Evolutionary conservation across 2,329 filamentous ascomycete species (phyloP).

Genomic region (Hypoxylon sp.): DNA sequence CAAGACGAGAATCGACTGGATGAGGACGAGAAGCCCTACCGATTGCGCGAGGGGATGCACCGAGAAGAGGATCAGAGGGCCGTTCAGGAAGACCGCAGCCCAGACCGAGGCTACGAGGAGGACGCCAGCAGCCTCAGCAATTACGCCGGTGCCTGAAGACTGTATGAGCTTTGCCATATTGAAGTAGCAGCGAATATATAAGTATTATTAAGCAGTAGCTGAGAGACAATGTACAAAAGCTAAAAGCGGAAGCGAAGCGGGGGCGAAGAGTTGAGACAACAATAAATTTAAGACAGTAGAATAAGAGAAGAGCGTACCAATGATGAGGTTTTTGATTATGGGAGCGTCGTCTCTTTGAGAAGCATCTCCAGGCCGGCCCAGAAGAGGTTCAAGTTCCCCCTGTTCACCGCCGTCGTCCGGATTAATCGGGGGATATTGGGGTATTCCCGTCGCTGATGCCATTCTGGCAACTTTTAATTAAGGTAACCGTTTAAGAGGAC

Average conservation of each 20-base stretch:
- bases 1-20: slow-evolving; percentile 85
- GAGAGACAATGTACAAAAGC: slow-evolving; percentile 5
- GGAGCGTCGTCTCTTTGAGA: slow-evolving; percentile 76
- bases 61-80: slow-evolving; percentile 82
- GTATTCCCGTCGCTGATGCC: slow-evolving; percentile 78
- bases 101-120: slow-evolving; percentile 84
- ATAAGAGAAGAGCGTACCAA: slow-evolving; percentile 69
- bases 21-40: slow-evolving; percentile 79
- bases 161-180: slow-evolving; percentile 55
- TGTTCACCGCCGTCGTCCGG: slow-evolving; percentile 56
- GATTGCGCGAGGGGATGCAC: slow-evolving; percentile 83
- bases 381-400: slow-evolving; percentile 77
- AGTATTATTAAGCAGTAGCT: slow-evolving; percentile 26
- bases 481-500: slow-evolving; percentile 14
- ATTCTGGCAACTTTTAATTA: slow-evolving; percentile 60
- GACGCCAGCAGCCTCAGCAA: slow-evolving; percentile 84
- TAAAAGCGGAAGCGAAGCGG: slow-evolving; percentile 11
- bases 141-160: slow-evolving; percentile 78
- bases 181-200: slow-evolving; percentile 14
- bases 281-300: slow-evolving; percentile 9
- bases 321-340: slow-evolving; percentile 79
- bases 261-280: not conserved
- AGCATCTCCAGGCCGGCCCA: slow-evolving; percentile 80
- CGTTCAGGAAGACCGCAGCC: slow-evolving; percentile 79
- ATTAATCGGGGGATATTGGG: slow-evolving; percentile 62